Evolutionary conservation across 2,329 filamentous ascomycete species (phyloP).

Genomic region (Pseudogymnoascus sp.): DNA sequence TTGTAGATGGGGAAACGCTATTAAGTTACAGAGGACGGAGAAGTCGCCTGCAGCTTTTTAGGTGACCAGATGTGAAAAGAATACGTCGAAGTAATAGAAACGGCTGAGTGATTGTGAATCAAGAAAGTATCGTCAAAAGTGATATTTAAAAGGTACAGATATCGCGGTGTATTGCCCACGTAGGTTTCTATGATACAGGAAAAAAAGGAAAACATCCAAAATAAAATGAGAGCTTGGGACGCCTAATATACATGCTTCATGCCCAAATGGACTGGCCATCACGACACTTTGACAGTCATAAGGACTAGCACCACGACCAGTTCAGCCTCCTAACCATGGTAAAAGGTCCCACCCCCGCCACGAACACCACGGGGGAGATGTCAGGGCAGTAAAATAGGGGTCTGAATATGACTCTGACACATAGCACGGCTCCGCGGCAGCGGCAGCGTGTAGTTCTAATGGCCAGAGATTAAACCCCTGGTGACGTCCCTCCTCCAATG

Average conservation of each 20-base stretch:
- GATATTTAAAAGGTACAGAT: not conserved
- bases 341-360: not conserved
- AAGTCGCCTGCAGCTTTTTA: not conserved
- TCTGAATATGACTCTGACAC: not conserved
- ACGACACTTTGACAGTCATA: not conserved
- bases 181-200: not conserved
- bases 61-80: not conserved
- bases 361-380: not conserved
- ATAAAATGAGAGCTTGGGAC: not conserved
- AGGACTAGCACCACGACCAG: not conserved
- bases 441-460: not conserved
- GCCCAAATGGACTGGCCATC: not conserved
- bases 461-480: not conserved
- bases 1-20: not conserved
- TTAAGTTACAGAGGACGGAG: no score
- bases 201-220: not conserved
- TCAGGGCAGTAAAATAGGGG: not conserved
- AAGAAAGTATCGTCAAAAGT: not conserved
- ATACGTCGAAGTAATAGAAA: not conserved
- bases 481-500: not conserved
- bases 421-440: not conserved
- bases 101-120: not conserved
- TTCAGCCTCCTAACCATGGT: not conserved
- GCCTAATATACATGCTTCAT: constrained; percentile 1
- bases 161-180: not conserved